phyloP scores from a whole-genome alignment of 2,329 filamentous ascomycete species.

The Fusarium sambucinum region DNA sequence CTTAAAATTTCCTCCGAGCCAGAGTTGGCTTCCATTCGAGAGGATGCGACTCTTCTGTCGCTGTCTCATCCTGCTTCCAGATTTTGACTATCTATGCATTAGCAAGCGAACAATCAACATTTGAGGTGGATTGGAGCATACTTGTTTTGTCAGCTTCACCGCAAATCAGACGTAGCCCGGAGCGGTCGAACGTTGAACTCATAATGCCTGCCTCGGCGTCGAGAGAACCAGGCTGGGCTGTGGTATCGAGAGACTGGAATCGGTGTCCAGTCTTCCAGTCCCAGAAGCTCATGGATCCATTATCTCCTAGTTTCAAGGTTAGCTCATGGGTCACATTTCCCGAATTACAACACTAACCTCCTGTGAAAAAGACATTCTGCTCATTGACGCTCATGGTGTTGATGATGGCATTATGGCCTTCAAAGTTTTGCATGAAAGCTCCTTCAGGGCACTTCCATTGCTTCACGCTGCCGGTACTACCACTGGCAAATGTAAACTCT shows the following conservation, averaged over 20 bases:
- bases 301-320: conserved; percentile 69
- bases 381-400: conserved; percentile 94
- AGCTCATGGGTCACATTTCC: not conserved
- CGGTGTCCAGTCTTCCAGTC: conserved; percentile 97
- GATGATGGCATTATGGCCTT: conserved; percentile 95
- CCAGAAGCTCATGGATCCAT: conserved; percentile 97
- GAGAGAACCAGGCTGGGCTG: conserved; percentile 91
- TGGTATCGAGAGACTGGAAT: conserved; percentile 90
- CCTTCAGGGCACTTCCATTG: conserved; percentile 99
- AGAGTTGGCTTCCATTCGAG: conserved; percentile 91
- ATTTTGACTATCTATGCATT: conserved; percentile 76
- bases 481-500: conserved; percentile 96
- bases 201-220: conserved; percentile 96
- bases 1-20: conserved; percentile 79
- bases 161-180: conserved; percentile 88
- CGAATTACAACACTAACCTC: conserved; percentile 60
- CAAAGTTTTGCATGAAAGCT: conserved; percentile 99
- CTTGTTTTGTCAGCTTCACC: conserved; percentile 97
- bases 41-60: conserved; percentile 91
- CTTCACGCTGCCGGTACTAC: conserved; percentile 93
- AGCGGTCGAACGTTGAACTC: conserved; percentile 91
- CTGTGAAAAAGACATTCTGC: conserved; percentile 94
- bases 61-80: conserved; percentile 93
- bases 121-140: conserved; percentile 52
- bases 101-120: conserved; percentile 42